Evolutionary conservation across 768 basidiomycete genomes (phyloP).

Genomic region (Candolleomyces eurysporus): DNA sequence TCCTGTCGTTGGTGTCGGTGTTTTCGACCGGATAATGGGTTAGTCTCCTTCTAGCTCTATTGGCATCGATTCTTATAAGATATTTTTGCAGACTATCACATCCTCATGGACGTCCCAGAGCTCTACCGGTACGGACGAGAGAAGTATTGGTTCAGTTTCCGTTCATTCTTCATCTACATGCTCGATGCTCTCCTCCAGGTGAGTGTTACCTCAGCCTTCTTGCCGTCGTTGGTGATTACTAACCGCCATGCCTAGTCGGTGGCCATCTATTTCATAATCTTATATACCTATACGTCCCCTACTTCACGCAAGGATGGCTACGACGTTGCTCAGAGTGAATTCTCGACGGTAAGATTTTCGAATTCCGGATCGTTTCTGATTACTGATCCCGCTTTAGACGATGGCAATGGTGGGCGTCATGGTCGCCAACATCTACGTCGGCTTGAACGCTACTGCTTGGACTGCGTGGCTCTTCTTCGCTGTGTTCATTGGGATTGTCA

Average conservation of each 20-base stretch:
- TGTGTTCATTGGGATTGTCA: slow-evolving; percentile 73
- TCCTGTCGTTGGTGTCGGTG: slow-evolving; percentile 90
- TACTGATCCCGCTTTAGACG: slow-evolving; percentile 38
- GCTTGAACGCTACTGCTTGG: slow-evolving; percentile 87
- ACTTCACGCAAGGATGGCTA: slow-evolving; percentile 81
- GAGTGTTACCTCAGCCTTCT: slow-evolving; percentile 25
- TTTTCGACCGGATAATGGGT: slow-evolving; percentile 92
- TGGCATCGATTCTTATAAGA: too few relatives aligned
- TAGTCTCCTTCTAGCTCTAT: slow-evolving; percentile 17
- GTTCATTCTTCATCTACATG: slow-evolving; percentile 72
- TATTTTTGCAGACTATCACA: slow-evolving; percentile 57
- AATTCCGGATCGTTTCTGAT: not conserved
- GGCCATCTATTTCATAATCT: slow-evolving; percentile 82
- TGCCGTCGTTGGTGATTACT: not conserved
- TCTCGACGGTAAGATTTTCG: slow-evolving; percentile 65
- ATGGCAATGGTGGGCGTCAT: slow-evolving; percentile 84
- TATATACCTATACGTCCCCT: slow-evolving; percentile 72
- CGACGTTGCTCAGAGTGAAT: slow-evolving; percentile 70
- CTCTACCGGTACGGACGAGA: slow-evolving; percentile 83
- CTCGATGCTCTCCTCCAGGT: slow-evolving; percentile 80
- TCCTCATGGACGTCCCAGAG: slow-evolving; percentile 88
- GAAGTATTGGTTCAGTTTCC: slow-evolving; percentile 75
- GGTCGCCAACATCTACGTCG: slow-evolving; percentile 78
- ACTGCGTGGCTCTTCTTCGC: slow-evolving; percentile 86
- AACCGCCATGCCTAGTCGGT: slow-evolving; percentile 54